Evolutionary conservation across 352 stramenopile species (phyloP), one percentile per base, ranked within the genome.

Genomic region (Phytophthora podocarpi): DNA sequence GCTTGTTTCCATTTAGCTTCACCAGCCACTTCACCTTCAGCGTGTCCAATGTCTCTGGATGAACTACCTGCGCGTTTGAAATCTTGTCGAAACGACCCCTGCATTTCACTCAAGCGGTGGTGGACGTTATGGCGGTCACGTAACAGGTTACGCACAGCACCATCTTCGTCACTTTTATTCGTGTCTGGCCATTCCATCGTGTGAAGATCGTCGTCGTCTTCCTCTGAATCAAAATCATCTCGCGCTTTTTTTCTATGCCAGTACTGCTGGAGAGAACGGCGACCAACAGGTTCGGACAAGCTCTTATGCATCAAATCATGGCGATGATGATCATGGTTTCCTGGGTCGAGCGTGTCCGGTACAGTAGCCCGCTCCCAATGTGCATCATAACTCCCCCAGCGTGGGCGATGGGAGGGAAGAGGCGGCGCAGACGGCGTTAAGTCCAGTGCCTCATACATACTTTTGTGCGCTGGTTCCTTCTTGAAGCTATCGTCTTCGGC

Each of bases 351-450:
- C 24, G 5, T 46, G 9, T 40, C 26, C 18, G 42, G n/a, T 26
- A 41, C 30, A 26, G 28, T 54, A 20, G 24, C 49, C 7, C 59
- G 41, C 3, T 46, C 67, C 52, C 43, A 52, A 16, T 39, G 34
- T 6, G 40, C 28, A 35, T 61, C 56, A 16, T 58, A 63, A 47
- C 31, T 67, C 35, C 39, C 47, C 51, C 34, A 49, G 27, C 21
- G 55, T 21, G 28, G 42, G 11, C 30, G 67, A 5, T 46, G 40
- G 1, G 39, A 45, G 9, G 67, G 26, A 4, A 87, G 28, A 30
- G 66, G 55, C 15, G 78, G 80, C 9, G 78, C 80, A 11, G 76
- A 85, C 4, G 80, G 80, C 32, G 16, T 71, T 40, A 83, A 67
- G 39, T 80, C 73, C 4, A 82, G 48, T 31, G 71, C 74, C 43